Base-by-base conservation (phyloP, 495 filamentous ascomycete species). In the Cairneyella variabilis region DNA sequence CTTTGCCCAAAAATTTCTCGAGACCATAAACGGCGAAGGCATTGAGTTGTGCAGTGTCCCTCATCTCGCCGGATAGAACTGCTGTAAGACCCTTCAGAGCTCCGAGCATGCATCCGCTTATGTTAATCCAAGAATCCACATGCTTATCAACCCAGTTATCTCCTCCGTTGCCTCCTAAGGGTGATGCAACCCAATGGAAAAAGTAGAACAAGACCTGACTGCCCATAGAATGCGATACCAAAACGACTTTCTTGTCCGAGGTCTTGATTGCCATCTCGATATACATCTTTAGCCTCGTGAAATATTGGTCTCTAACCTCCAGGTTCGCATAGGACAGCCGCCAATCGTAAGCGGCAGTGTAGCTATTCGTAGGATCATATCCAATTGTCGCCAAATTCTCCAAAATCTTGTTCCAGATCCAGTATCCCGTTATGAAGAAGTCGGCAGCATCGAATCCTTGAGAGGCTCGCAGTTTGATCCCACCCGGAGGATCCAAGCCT, bases 401-500 rank as follows among this genome's bases (percentile, higher is more conserved):
- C 22, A 98, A 69, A 48, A 98, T 96, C 71, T 98, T 98, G 62
- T 86, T 95, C 93, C 95, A 98, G 14, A 98, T 97, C 93, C 93
- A 98, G 68, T 98, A 98, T 21, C 77, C 76, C 3, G 76, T 88
- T 60, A 88, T 88, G 66, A 90, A 91, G 69, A 97, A 97, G 72
- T 98, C 93, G n/a, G 93, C 90, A 7, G 93, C 95, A 67, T 98
- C 93, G 64, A 98, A 98, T 3, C 93, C 93, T 68, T 97, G 95
- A 0, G 95, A 91, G 20, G 93, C 91, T 38, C 95, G 83, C 11
- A 98, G 72, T 69, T 97, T 97, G 61, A 97, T 86, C 2, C 86
- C 88, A 40, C 53, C 60, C 0, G 90, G 89, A 1, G 93, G 93
- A 68, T 98, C 93, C 34, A 98, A 71, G 3, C 93, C 93, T 1